Evolutionary conservation across 495 filamentous ascomycete genomes (phyloP).

Genomic region (Trichocladium antarcticum): DNA sequence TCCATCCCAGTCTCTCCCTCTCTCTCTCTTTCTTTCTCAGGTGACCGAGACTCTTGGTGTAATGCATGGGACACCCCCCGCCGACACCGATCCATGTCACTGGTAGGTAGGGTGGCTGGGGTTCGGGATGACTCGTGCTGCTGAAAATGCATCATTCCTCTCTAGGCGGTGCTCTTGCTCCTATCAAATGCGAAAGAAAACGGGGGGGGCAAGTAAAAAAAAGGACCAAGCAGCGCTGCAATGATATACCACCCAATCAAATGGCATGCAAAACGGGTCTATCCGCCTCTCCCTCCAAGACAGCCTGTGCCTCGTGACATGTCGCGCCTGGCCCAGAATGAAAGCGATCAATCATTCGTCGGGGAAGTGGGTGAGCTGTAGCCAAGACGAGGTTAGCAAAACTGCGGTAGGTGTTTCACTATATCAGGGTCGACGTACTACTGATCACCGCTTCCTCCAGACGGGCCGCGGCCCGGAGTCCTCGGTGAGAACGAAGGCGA

Average conservation of each 20-base stretch:
- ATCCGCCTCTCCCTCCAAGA: not conserved
- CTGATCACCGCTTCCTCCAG: constrained; percentile 25
- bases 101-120: too few relatives aligned
- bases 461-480: constrained; percentile 28
- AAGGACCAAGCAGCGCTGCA: not conserved
- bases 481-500: constrained; percentile 37
- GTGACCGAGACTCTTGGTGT: too few relatives aligned
- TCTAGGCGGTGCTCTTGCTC: not conserved
- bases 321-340: not conserved
- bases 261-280: not conserved
- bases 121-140: too few relatives aligned
- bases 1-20: too few relatives aligned
- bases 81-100: too few relatives aligned
- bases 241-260: not conserved
- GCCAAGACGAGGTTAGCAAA: constrained; percentile 8
- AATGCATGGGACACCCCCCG: too few relatives aligned
- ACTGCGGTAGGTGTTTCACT: not conserved
- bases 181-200: not conserved
- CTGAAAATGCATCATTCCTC: too few relatives aligned
- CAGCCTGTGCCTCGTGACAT: constrained; percentile 4
- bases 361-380: constrained; percentile 28
- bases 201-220: not conserved
- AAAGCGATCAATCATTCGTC: constrained; percentile 20
- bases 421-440: constrained; percentile 23
- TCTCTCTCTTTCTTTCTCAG: too few relatives aligned